Evolutionary conservation across 495 filamentous ascomycete genomes (phyloP).

Genomic region (Aspergillus homomorphus): DNA sequence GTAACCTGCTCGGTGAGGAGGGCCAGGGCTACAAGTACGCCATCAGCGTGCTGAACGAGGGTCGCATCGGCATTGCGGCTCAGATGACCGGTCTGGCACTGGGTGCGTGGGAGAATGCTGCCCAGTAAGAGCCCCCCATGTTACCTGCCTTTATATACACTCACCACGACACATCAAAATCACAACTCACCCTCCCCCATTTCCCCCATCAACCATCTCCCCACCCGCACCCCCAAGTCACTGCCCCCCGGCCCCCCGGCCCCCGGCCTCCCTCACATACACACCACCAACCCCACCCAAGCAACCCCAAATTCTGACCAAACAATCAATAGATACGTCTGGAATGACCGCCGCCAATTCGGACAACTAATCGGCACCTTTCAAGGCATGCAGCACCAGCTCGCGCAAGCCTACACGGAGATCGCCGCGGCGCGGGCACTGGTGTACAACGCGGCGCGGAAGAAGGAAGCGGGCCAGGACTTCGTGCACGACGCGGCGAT

Average conservation of each 20-base stretch:
- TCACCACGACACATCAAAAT: too few relatives aligned
- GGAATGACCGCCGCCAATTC: conserved; percentile 98
- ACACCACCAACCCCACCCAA: conserved; percentile 1
- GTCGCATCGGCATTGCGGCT: conserved; percentile 94
- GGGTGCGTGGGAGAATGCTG: conserved; percentile 95
- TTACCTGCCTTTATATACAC: too few relatives aligned
- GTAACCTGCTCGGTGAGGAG: conserved; percentile 81
- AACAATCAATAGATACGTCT: conserved; percentile 73
- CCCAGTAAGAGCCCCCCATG: conserved; percentile 52
- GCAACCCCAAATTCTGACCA: too few relatives aligned
- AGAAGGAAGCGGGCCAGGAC: conserved; percentile 95
- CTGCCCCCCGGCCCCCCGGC: background rate
- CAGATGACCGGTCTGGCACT: conserved; percentile 98
- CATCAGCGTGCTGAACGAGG: conserved; percentile 94
- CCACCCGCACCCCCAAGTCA: background rate
- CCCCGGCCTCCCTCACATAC: too few relatives aligned
- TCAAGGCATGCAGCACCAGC: conserved; percentile 99
- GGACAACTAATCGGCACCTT: conserved; percentile 89
- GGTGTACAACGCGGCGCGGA: conserved; percentile 93
- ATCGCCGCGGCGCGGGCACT: conserved; percentile 87
- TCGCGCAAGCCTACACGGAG: conserved; percentile 93
- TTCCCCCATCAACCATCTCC: background rate
- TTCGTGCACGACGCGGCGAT: conserved; percentile 96
- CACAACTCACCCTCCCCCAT: background rate
- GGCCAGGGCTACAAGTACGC: conserved; percentile 98